Conservation (phyloP, 2,329 filamentous ascomycete genomes). For the Bretziella fagacearum region DNA sequence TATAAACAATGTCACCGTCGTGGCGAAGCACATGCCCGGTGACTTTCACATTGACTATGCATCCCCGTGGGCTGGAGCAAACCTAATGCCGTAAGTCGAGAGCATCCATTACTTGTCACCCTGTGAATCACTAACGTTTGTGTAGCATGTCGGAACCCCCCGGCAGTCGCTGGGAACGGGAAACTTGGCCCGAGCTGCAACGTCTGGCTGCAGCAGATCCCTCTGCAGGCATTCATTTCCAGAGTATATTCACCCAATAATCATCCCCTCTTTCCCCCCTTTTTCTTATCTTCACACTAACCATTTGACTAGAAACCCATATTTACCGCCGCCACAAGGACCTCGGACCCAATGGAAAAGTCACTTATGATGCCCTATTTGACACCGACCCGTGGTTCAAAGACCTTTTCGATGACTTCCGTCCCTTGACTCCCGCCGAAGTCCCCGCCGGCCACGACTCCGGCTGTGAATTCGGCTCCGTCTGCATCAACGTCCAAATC, state of each 20-base stretch:
- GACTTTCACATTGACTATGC: conserved; percentile 86
- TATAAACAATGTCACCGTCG: conserved; percentile 42
- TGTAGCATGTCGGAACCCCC: conserved; percentile 28
- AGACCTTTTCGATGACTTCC: conserved; percentile 53
- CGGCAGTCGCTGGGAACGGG: conserved; percentile 39
- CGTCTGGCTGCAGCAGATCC: conserved; percentile 46
- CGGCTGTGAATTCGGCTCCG: conserved; percentile 60
- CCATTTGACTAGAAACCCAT: conserved; percentile 25
- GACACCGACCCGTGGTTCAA: conserved; percentile 57
- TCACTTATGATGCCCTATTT: conserved; percentile 47
- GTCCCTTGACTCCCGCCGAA: conserved; percentile 38
- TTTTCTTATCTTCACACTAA: background rate
- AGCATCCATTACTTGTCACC: background rate
- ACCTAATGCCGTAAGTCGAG: conserved; percentile 49
- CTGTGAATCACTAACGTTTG: background rate
- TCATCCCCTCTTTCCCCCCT: background rate
- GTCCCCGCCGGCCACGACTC: conserved; percentile 51
- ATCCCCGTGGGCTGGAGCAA: conserved; percentile 77
- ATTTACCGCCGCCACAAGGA: conserved; percentile 47
- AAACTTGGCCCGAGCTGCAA: conserved; percentile 47
- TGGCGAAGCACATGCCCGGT: conserved; percentile 82
- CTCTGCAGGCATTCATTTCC: conserved; percentile 67
- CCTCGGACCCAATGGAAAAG: conserved; percentile 20
- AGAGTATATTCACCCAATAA: conserved; percentile 31
- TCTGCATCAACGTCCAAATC: conserved; percentile 80